These are phyloP conservation scores for Sporothrix curviconia DNA, from an alignment of 2,329 filamentous ascomycete genomes.

Conservation along the genomic window DNA sequence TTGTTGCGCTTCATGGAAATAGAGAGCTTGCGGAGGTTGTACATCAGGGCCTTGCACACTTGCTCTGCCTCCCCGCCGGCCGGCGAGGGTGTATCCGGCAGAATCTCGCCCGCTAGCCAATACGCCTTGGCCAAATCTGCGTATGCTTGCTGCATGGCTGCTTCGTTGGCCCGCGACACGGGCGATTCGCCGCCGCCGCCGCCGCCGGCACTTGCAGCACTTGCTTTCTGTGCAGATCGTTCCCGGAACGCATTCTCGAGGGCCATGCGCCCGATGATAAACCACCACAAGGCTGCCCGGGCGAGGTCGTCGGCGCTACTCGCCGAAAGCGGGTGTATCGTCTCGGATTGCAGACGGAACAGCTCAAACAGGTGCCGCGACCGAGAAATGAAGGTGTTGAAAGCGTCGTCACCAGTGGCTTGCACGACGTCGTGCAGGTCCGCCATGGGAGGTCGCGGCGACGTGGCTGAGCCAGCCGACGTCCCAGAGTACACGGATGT, in stretches of 20 bases:
- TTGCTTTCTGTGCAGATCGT: conserved; percentile 48
- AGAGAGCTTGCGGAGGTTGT: conserved; percentile 65
- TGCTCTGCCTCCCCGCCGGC: conserved; percentile 44
- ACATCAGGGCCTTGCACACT: conserved; percentile 50
- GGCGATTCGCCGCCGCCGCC: conserved; percentile 35
- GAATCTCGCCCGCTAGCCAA: conserved; percentile 62
- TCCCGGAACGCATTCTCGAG: conserved; percentile 67
- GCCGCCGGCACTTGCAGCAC: no score
- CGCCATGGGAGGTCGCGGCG: conserved; percentile 26
- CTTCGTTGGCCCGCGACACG: conserved; percentile 40
- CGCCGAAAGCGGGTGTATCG: conserved; percentile 57
- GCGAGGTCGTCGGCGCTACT: conserved; percentile 62
- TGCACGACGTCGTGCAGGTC: conserved; percentile 36
- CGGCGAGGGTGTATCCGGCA: conserved; percentile 39
- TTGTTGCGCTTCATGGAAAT: conserved; percentile 80
- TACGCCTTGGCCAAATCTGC: conserved; percentile 78
- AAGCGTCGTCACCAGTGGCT: conserved; percentile 56
- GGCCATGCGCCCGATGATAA: conserved; percentile 69
- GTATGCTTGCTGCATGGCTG: conserved; percentile 67
- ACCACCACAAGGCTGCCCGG: conserved; percentile 80
- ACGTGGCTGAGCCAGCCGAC: conserved; percentile 9
- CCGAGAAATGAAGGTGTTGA: conserved; percentile 62
- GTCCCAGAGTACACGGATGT: background rate
- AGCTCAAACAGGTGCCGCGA: conserved; percentile 68
- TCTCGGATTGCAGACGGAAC: conserved; percentile 72